These are phyloP conservation scores for Asterophora parasitica DNA, from an alignment of 768 basidiomycete species.

Conservation along the genomic window DNA sequence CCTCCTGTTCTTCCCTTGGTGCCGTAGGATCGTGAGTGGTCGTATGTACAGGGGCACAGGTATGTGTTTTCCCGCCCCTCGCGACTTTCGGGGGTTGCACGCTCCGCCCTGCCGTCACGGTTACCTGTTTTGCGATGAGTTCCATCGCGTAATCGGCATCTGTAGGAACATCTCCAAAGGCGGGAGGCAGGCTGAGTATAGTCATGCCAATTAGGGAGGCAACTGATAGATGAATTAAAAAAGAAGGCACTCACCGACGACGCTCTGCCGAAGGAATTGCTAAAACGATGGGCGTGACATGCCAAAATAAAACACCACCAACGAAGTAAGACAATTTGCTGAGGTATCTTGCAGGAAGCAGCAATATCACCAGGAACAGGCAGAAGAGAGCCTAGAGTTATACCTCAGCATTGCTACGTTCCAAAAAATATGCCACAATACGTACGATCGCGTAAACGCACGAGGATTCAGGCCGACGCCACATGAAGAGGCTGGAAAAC, in stretches of 20 bases:
- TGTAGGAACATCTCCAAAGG: constrained; percentile 52
- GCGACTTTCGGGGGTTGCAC: constrained; percentile 30
- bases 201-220: neutral
- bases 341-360: constrained; percentile 47
- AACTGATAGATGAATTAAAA: neutral
- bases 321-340: constrained; percentile 42
- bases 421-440: neutral
- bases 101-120: constrained; percentile 48
- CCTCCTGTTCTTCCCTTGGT: neutral
- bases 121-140: constrained; percentile 55
- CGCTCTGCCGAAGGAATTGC: constrained; percentile 44
- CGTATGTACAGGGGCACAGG: no score
- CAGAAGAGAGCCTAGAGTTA: constrained; percentile 32
- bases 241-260: constrained; percentile 41
- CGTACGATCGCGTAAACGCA: constrained; percentile 44
- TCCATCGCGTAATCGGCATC: constrained; percentile 71
- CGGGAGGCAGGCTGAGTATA: constrained; percentile 37
- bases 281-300: constrained; percentile 50
- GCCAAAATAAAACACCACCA: constrained; percentile 59
- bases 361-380: constrained; percentile 33
- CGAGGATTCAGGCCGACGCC: constrained; percentile 54
- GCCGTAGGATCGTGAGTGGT: constrained; percentile 1
- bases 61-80: constrained; percentile 3
- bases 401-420: constrained; percentile 5
- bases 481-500: constrained; percentile 53